Base-by-base conservation (phyloP, 164 flowering plant genomes). In the Echeveria elegans region DNA sequence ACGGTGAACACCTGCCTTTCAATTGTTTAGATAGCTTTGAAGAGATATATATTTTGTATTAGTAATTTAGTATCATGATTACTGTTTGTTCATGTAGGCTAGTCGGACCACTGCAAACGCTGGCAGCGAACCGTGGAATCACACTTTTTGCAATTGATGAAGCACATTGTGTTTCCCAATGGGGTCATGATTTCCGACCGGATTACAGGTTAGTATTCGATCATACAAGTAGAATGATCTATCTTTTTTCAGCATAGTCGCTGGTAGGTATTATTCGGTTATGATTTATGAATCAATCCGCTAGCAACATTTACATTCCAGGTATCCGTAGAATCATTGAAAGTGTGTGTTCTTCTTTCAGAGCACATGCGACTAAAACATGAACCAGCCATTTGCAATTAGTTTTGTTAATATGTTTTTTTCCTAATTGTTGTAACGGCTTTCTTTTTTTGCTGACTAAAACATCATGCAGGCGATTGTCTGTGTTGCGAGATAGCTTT, bases 171-270 rank as follows among this genome's bases (percentile, higher is more conserved):
- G 83, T 92, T 78, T 92, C 98, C 40, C 88, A 92, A 75, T 92
- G 98, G 96, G 98, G 98, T 47, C 98, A 92, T 83, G 96, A 90
- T 80, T 92, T 92, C 77, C 87, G 96, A 43, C 95, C 95, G 36
- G 89, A 82, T 71, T 92, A 88, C 85, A 86, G 98, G 98, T 92
- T 2, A 63, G 45, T 38, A 53, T 56, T 30, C 30, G 16, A 58
- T 14, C 29, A 23, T 5, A 30, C 9, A 12, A 58, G 38, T n/a
- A n/a, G n/a, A n/a, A n/a, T n/a, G n/a, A n/a, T n/a, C n/a, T n/a
- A n/a, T n/a, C n/a, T n/a, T n/a, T n/a, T n/a, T n/a, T n/a, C n/a
- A n/a, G n/a, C n/a, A n/a, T n/a, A n/a, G n/a, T n/a, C n/a, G n/a
- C n/a, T n/a, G n/a, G n/a, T n/a, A n/a, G n/a, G n/a, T n/a, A n/a